Base-by-base conservation (phyloP, 2,329 filamentous ascomycete species). In the Periconia digitata region DNA sequence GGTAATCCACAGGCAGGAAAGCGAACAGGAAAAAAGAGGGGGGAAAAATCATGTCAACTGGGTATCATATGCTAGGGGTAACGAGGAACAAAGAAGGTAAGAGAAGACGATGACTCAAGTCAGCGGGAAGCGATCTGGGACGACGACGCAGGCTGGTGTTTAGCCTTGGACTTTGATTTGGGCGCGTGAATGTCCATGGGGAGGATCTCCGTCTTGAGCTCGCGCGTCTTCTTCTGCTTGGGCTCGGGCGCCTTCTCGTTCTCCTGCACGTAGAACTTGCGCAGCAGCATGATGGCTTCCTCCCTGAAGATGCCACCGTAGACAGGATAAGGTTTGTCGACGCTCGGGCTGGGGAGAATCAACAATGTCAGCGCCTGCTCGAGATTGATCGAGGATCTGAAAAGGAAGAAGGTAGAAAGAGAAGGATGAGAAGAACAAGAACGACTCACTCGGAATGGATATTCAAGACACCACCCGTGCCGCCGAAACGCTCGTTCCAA, bases 191-290 rank as follows among this genome's bases (percentile, higher is more conserved):
- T 63, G 41, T 74, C 72, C 53, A 76, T 72, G 35, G 76, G 76
- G 48, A 77, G 60, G 47, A 84, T 82, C 53, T 78, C 77, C 13
- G 80, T 83, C 66, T 85, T 86, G 56, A 86, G 68, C 65, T 85
- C 81, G 50, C 83, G 72, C 41, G 82, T 82, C 70, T 81, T 84
- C 72, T 86, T 86, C 42, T 81, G 78, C 59, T 81, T 81, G 37
- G 83, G 84, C 56, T 85, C 83, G 2, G 83, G 83, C 24, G 83
- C 84, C 79, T 94, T 89, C 55, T 89, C 90, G 72, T 99, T 99
- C 73, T 99, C 92, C 73, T 99, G 94, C 24, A 99, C 89, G 70
- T 99, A 99, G 72, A 99, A 99, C 50, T 92, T 85, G 55, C 95
- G 82, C 57, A 99, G 78, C 58, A 99, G 74, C 71, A 92, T 92